These are phyloP conservation scores for Echites panduratus DNA, from an alignment of 257 asterid genomes.

Conservation along the genomic window DNA sequence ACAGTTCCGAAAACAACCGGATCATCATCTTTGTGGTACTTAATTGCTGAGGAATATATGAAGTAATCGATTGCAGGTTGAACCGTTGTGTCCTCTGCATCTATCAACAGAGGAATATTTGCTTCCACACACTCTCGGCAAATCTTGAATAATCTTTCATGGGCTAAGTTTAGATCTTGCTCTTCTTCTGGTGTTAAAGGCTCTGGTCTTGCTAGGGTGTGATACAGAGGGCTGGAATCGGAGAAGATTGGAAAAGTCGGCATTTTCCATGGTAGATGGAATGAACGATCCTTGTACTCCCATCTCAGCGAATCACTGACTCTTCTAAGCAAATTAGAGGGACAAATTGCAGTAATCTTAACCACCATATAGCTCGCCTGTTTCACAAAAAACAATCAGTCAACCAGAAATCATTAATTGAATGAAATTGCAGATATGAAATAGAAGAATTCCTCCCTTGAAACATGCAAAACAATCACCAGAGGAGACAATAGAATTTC, in stretches of 20 bases:
- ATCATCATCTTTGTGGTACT: conserved; percentile 28
- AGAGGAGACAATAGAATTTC: too few species aligned
- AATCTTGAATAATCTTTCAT: conserved; percentile 37
- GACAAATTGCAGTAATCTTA: conserved; percentile 80
- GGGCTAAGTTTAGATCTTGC: conserved; percentile 37
- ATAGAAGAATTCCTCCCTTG: too few species aligned
- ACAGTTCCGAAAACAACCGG: conserved; percentile 68
- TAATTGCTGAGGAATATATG: conserved; percentile 51
- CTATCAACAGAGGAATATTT: conserved; percentile 53
- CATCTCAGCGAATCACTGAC: conserved; percentile 76
- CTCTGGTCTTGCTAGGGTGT: conserved; percentile 46
- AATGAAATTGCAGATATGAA: background rate
- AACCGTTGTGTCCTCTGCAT: conserved; percentile 71
- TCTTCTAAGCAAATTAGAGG: conserved; percentile 47
- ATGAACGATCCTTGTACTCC: conserved; percentile 46
- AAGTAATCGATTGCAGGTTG: conserved; percentile 89
- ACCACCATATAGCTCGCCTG: conserved; percentile 86
- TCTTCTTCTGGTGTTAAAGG: conserved; percentile 56
- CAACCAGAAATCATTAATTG: background rate
- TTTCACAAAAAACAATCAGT: background rate
- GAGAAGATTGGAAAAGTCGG: conserved; percentile 49
- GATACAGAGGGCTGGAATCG: conserved; percentile 66
- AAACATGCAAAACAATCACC: too few species aligned
- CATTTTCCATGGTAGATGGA: conserved; percentile 76
- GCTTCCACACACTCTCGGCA: conserved; percentile 37